Evolutionary conservation across 345 rosid species (phyloP).

Genomic region (Eucalyptus virginea): DNA sequence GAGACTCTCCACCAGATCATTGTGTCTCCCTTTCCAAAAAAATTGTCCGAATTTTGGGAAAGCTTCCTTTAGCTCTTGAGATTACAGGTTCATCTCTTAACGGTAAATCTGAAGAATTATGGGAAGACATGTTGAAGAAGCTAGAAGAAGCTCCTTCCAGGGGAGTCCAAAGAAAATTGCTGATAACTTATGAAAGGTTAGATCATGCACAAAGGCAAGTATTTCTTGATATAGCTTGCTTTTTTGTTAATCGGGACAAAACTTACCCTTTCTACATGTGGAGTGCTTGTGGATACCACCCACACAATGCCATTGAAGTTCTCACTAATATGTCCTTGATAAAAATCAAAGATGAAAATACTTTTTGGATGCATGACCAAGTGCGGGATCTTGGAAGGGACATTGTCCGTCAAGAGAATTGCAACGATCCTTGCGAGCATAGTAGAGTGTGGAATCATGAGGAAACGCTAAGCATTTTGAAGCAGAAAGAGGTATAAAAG

Average conservation of each 20-base stretch:
- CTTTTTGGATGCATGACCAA: background rate
- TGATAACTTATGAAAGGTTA: background rate
- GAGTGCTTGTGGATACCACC: background rate
- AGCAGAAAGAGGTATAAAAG: background rate
- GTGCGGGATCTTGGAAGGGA: background rate
- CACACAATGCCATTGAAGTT: background rate
- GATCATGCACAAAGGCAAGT: background rate
- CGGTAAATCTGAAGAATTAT: background rate
- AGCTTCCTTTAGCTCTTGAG: background rate
- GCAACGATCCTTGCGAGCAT: background rate
- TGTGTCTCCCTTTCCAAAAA: background rate
- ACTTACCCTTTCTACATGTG: background rate
- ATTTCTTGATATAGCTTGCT: background rate
- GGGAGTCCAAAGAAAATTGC: background rate
- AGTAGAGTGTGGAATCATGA: background rate
- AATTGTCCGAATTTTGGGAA: background rate
- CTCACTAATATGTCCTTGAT: background rate
- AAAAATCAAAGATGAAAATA: background rate
- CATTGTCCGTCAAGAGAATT: background rate
- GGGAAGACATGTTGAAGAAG: background rate
- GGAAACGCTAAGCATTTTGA: background rate
- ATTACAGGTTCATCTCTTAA: background rate
- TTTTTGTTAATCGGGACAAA: background rate
- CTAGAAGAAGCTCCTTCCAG: background rate
- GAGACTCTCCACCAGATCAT: background rate